Base-by-base conservation (phyloP, 1,284 basidiomycete species). In the Singerocomus rubriflavus region DNA sequence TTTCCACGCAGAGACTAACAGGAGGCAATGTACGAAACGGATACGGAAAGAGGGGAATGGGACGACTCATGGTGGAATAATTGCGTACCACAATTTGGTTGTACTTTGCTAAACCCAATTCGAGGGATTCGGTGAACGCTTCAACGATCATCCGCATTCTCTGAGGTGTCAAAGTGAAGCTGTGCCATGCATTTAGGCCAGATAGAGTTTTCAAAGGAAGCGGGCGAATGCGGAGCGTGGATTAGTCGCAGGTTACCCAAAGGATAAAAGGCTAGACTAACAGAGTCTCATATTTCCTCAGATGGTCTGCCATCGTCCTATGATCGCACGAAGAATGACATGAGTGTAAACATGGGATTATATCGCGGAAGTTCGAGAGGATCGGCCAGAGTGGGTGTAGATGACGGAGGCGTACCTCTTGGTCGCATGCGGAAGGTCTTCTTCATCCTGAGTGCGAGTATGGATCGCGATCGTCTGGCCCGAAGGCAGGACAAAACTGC, bases 101-200 rank as follows among this genome's bases (percentile, higher is more conserved):
- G 31, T 79, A 75, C 72, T 96, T 89, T 59, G 89, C 76, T 46
- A 99, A 75, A 17, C 96, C 96, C 17, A 82, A 72, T 63, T 97
- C 93, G 25, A 99, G 80, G 1, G 91, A 86, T 51, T 96, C 93
- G 68, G 94, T 88, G 74, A 99, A 97, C 2, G 93, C 88, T 64
- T 97, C 89, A 27, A 95, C 93, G 67, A 99, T 98, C 84, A 94
- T 96, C 51, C 93, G 82, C 93, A 97, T 96, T 57, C 93, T 75
- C 70, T 94, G 93, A 13, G 94, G 91, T 2, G 92, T 94, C 55
- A 98, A 73, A 53, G 85, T 86, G 69, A 92, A 91, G 63, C 87
- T 90, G 40, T 47, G 48, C 2, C 30, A 37, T n/a, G 27, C 16
- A 34, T 44, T 14, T 37, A 44, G 38, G 29, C 2, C 14, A 16